Conservation (phyloP, 768 basidiomycete genomes). For the Gymnopilus junonius region DNA sequence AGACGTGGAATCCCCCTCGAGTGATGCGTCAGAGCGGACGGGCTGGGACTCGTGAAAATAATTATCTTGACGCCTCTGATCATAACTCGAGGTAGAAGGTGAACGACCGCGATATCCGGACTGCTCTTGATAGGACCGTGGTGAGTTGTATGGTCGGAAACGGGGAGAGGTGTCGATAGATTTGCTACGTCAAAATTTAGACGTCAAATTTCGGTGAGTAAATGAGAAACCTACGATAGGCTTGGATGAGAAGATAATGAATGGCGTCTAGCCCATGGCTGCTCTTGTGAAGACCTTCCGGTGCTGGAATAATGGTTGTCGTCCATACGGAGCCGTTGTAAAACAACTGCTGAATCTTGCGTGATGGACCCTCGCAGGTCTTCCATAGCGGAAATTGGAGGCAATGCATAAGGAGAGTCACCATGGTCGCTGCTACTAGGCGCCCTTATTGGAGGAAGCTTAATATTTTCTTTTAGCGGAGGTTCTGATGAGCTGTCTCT, state of each 20-base stretch:
- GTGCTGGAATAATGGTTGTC: constrained; percentile 41
- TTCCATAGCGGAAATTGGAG: constrained; percentile 73
- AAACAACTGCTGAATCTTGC: constrained; percentile 66
- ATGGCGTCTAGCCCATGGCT: constrained; percentile 43
- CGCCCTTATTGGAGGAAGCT: constrained; percentile 45
- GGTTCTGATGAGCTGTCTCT: constrained; percentile 26
- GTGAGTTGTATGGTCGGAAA: constrained; percentile 33
- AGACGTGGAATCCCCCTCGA: constrained; percentile 50
- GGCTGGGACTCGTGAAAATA: constrained; percentile 13
- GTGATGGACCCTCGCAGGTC: constrained; percentile 52
- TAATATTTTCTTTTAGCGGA: constrained; percentile 35
- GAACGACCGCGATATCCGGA: constrained; percentile 28
- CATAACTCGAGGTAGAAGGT: constrained; percentile 19
- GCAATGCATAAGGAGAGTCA: constrained; percentile 55
- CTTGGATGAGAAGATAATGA: constrained; percentile 45
- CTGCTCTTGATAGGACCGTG: constrained; percentile 30
- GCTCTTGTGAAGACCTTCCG: constrained; percentile 29
- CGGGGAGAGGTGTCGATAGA: constrained; percentile 31
- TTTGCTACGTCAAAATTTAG: constrained; percentile 21
- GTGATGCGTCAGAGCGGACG: constrained; percentile 39
- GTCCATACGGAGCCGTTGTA: constrained; percentile 63
- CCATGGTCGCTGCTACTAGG: constrained; percentile 29
- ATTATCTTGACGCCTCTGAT: not conserved
- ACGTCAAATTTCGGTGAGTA: not conserved
- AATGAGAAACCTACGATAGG: constrained; percentile 18